Conservation (phyloP, 2,329 filamentous ascomycete species). For the Ophiostoma ulmi region DNA sequence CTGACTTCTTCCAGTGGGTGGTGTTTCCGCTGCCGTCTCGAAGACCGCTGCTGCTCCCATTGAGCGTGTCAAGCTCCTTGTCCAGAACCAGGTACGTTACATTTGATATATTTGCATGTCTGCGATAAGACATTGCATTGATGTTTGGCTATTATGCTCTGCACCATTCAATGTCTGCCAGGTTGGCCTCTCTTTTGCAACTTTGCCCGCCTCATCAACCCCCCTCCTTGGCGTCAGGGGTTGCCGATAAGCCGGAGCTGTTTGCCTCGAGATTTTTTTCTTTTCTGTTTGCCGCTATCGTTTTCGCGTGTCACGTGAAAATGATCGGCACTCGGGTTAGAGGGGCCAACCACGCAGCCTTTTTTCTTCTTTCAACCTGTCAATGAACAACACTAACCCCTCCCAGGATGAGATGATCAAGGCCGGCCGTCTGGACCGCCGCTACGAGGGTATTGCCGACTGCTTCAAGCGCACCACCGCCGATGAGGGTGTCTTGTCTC, state of each 20-base stretch:
- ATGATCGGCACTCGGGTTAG: background rate
- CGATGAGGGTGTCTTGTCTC: conserved; percentile 86
- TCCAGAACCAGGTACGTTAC: conserved; percentile 95
- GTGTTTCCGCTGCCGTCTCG: conserved; percentile 99
- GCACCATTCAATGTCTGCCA: background rate
- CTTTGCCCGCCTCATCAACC: background rate
- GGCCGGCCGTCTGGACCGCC: conserved; percentile 94
- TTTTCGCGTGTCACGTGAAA: conserved; percentile 11
- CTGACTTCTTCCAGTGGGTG: conserved; percentile 68
- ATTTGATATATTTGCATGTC: background rate
- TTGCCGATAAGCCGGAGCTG: conserved; percentile 1
- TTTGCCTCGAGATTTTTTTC: background rate
- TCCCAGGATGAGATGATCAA: conserved; percentile 98
- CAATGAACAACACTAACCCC: conserved; percentile 33
- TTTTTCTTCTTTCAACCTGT: too few relatives aligned
- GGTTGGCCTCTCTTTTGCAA: background rate
- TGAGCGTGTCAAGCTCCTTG: conserved; percentile 99
- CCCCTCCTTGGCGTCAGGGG: background rate
- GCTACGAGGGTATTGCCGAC: conserved; percentile 88
- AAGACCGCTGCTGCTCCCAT: conserved; percentile 99
- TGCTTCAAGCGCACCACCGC: conserved; percentile 91
- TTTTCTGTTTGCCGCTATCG: background rate
- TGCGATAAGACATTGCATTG: conserved; percentile 3
- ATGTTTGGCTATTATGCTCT: background rate
- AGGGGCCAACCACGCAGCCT: background rate